A percentile compares a stretch with the other conserved stretches of the same genome.
These are phyloP conservation scores for Sclerotinia sclerotiorum DNA, from an alignment of 2,329 filamentous ascomycete genomes.

Conservation along the genomic window DNA sequence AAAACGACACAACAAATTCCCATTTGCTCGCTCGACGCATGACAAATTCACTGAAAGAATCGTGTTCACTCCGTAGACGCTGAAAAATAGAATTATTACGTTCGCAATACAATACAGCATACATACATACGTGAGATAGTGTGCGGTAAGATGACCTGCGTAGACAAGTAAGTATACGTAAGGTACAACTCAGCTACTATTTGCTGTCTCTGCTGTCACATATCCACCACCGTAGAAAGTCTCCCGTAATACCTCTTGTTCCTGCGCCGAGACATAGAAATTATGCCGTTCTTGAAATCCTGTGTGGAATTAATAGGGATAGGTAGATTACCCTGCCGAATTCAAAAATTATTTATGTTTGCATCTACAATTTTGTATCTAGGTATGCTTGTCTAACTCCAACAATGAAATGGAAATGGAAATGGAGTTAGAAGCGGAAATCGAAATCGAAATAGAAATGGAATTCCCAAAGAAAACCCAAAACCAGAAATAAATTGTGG, in stretches of 20 bases:
- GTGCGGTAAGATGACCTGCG: constrained; percentile 4
- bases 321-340: neutral
- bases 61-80: constrained; percentile 7
- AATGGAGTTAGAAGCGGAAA: too few species aligned
- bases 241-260: constrained; percentile 7
- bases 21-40: neutral
- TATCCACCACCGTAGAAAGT: neutral
- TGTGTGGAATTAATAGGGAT: neutral
- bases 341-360: neutral
- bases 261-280: constrained; percentile 15
- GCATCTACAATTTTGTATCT: neutral
- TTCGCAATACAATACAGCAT: neutral
- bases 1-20: neutral
- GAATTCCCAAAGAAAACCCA: neutral
- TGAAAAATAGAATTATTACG: neutral
- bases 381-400: neutral
- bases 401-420: neutral
- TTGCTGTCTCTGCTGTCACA: constrained; percentile 13
- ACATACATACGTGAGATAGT: neutral
- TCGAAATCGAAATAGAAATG: too few species aligned
- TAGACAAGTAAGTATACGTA: constrained; percentile 8
- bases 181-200: constrained; percentile 18
- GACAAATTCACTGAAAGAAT: neutral
- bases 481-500: neutral
- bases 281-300: neutral